Evolutionary conservation across 495 filamentous ascomycete genomes (phyloP).

Genomic region (Penicillium ochrochloron): DNA sequence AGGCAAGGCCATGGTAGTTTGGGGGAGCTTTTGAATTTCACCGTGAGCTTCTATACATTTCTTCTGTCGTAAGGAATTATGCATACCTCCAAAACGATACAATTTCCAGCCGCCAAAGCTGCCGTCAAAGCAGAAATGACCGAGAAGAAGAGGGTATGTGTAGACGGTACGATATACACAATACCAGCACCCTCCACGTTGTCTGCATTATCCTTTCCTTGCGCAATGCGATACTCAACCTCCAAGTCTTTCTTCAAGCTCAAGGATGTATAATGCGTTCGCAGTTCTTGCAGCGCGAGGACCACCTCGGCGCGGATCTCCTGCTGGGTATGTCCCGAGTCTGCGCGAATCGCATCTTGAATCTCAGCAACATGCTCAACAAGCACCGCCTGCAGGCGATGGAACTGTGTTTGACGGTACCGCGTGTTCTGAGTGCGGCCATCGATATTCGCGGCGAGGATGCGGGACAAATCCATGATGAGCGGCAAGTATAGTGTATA

Average conservation of each 20-base stretch:
- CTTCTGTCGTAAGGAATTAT: neutral
- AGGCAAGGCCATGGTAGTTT: conserved; percentile 39
- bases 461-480: conserved; percentile 41
- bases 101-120: conserved; percentile 57
- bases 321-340: conserved; percentile 37
- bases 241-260: conserved; percentile 45
- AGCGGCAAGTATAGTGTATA: neutral
- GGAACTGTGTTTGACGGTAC: conserved; percentile 53
- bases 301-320: conserved; percentile 52
- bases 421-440: conserved; percentile 51
- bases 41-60: conserved; percentile 5
- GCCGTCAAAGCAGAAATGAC: conserved; percentile 51
- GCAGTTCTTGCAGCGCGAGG: conserved; percentile 46
- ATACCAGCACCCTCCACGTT: conserved; percentile 44
- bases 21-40: conserved; percentile 35
- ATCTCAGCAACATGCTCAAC: conserved; percentile 37
- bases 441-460: conserved; percentile 50
- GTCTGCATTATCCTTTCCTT: conserved; percentile 40
- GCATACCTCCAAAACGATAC: conserved; percentile 54
- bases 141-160: conserved; percentile 55
- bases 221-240: conserved; percentile 54
- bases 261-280: conserved; percentile 47
- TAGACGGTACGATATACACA: conserved; percentile 54
- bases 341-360: conserved; percentile 43
- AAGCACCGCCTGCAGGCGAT: conserved; percentile 44